A percentile compares a stretch with the other conserved stretches of the same genome.
Conservation (phyloP, 352 stramenopile genomes). For the Pythium brachiatum region DNA sequence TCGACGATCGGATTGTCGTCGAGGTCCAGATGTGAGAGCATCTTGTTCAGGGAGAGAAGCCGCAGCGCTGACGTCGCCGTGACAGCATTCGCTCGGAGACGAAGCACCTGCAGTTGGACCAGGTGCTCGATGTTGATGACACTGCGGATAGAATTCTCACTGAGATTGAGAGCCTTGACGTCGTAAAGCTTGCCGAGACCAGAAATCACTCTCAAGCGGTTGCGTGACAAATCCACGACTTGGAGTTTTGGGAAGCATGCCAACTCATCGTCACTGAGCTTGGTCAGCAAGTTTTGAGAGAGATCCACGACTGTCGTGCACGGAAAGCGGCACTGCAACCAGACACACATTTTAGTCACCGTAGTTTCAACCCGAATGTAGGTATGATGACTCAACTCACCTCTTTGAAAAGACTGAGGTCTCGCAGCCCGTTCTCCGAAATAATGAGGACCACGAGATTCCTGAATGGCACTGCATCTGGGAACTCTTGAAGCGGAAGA, state of each 20-base stretch:
- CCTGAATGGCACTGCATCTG: constrained; percentile 45
- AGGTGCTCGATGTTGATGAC: constrained; percentile 81
- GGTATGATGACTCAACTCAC: constrained; percentile 36
- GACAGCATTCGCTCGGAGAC: constrained; percentile 54
- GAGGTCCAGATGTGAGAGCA: constrained; percentile 64
- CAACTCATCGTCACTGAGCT: constrained; percentile 49
- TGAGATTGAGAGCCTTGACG: constrained; percentile 57
- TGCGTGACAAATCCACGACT: constrained; percentile 58
- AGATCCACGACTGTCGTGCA: constrained; percentile 53
- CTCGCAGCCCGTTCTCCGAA: constrained; percentile 50
- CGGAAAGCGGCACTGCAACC: constrained; percentile 54
- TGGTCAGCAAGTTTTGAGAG: constrained; percentile 58
- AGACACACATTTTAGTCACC: neutral
- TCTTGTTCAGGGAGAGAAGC: constrained; percentile 72
- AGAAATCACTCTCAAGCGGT: constrained; percentile 52
- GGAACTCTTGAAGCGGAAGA: constrained; percentile 47
- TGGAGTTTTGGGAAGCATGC: constrained; percentile 58
- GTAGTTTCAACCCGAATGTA: too few relatives aligned
- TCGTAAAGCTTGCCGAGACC: constrained; percentile 56
- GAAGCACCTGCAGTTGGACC: constrained; percentile 51
- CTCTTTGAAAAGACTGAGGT: constrained; percentile 53
- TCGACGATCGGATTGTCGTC: constrained; percentile 70
- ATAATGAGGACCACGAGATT: constrained; percentile 66
- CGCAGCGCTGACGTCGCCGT: constrained; percentile 46
- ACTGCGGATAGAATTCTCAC: constrained; percentile 49